A percentile compares a stretch with the other conserved stretches of the same genome.
These are phyloP conservation scores for Fusarium udum DNA, from an alignment of 2,329 filamentous ascomycete species.

Conservation along the genomic window DNA sequence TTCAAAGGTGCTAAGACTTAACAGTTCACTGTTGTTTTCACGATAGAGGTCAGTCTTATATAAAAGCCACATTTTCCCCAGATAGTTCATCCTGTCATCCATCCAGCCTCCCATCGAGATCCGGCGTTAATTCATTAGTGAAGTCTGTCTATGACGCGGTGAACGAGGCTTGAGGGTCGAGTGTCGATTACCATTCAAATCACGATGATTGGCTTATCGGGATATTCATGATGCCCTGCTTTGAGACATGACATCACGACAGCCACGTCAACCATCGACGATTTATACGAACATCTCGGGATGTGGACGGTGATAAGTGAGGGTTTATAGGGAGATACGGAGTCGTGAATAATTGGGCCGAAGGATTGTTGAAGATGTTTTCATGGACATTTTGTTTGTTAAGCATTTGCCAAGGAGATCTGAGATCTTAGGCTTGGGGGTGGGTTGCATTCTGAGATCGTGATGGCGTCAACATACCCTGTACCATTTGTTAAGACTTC, in stretches of 20 bases:
- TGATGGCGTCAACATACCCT: neutral
- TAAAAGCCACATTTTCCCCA: neutral
- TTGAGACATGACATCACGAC: slow-evolving; percentile 8
- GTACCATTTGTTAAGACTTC: neutral
- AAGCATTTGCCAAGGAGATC: neutral
- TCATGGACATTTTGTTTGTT: neutral
- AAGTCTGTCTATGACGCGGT: slow-evolving; percentile 28
- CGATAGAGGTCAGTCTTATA: neutral
- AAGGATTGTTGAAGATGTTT: neutral
- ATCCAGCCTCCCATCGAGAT: neutral
- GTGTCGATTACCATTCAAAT: slow-evolving; percentile 13
- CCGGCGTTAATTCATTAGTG: neutral
- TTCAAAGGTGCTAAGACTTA: accelerated
- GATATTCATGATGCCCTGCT: slow-evolving; percentile 17
- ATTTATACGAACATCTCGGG: neutral
- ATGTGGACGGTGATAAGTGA: neutral
- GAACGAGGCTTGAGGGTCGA: neutral
- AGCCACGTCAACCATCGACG: neutral
- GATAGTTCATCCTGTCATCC: slow-evolving; percentile 9
- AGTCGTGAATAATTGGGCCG: neutral
- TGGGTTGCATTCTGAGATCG: neutral
- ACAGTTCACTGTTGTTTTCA: neutral
- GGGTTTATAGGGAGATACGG: too few species aligned
- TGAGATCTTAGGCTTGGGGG: neutral
- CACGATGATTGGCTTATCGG: slow-evolving; percentile 19